These are phyloP conservation scores for Margaritispora aquatica DNA, from an alignment of 495 filamentous ascomycete genomes.

Conservation along the genomic window DNA sequence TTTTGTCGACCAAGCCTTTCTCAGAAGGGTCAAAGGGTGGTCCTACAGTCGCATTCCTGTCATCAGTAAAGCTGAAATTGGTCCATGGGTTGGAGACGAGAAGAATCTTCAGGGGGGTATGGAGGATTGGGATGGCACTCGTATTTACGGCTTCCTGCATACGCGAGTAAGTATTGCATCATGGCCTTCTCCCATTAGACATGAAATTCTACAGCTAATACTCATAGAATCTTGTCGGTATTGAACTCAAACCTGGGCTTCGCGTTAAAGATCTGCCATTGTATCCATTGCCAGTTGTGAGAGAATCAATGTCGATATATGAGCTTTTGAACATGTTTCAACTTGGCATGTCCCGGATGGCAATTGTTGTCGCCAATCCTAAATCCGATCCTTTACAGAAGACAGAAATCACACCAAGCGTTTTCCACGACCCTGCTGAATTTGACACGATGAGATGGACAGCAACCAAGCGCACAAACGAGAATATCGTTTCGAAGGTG, in stretches of 20 bases:
- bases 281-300: slow-evolving; percentile 20
- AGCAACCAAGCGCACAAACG: slow-evolving; percentile 8
- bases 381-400: neutral
- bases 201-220: too few relatives aligned
- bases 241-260: slow-evolving; percentile 3
- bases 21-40: slow-evolving; percentile 20
- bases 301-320: slow-evolving; percentile 15
- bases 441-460: slow-evolving; percentile 8
- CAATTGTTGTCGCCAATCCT: slow-evolving; percentile 14
- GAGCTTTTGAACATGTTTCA: slow-evolving; percentile 22
- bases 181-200: too few relatives aligned
- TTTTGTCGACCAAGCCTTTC: slow-evolving; percentile 9
- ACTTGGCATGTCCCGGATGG: slow-evolving; percentile 21
- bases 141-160: slow-evolving; percentile 20
- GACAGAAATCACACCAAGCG: neutral
- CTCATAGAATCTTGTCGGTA: slow-evolving; percentile 22
- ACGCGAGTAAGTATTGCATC: slow-evolving; percentile 16
- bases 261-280: slow-evolving; percentile 18
- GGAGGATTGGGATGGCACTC: slow-evolving; percentile 4
- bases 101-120: neutral
- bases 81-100: neutral
- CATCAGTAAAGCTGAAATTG: slow-evolving; percentile 7
- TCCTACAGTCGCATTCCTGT: slow-evolving; percentile 22
- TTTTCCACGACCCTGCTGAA: neutral
- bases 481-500: slow-evolving; percentile 1